phyloP scores from a whole-genome alignment of 1,284 basidiomycete species.

The Hymenochaete sp. region DNA sequence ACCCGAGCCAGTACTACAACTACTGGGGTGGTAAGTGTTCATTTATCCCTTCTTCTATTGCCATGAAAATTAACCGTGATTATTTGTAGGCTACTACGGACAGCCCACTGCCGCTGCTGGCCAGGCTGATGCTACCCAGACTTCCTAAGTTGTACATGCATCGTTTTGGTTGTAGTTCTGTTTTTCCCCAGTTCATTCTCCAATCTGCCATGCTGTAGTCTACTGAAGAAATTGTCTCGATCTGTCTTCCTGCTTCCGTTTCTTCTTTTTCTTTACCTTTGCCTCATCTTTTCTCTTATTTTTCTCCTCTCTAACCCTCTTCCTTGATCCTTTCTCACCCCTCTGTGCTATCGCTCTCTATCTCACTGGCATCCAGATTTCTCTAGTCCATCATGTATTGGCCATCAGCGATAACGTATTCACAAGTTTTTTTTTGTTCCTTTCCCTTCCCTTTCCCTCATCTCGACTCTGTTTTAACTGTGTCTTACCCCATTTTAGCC shows the following conservation, averaged over 20 bases:
- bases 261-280: constrained; percentile 13
- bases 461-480: constrained; percentile 17
- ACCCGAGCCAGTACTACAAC: constrained; percentile 71
- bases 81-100: constrained; percentile 59
- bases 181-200: constrained; percentile 10
- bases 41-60: constrained; percentile 4
- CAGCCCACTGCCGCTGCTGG: constrained; percentile 57
- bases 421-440: constrained; percentile 24
- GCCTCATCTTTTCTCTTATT: constrained; percentile 15
- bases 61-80: constrained; percentile 4
- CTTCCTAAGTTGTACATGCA: constrained; percentile 17
- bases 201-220: constrained; percentile 19
- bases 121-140: constrained; percentile 47
- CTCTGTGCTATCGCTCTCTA: constrained; percentile 3
- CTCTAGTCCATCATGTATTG: constrained; percentile 21
- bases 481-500: constrained; percentile 1
- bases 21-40: constrained; percentile 69
- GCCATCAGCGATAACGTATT: constrained; percentile 22
- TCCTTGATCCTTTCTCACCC: constrained; percentile 14
- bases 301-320: constrained; percentile 16
- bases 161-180: constrained; percentile 20
- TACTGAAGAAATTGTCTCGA: constrained; percentile 21
- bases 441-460: constrained; percentile 20
- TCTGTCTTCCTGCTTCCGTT: neutral
- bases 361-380: constrained; percentile 9